A percentile compares a stretch with the other conserved stretches of the same genome.
Evolutionary conservation across 257 asterid species (phyloP).

Genomic region (Solanum bulbocastanum): DNA sequence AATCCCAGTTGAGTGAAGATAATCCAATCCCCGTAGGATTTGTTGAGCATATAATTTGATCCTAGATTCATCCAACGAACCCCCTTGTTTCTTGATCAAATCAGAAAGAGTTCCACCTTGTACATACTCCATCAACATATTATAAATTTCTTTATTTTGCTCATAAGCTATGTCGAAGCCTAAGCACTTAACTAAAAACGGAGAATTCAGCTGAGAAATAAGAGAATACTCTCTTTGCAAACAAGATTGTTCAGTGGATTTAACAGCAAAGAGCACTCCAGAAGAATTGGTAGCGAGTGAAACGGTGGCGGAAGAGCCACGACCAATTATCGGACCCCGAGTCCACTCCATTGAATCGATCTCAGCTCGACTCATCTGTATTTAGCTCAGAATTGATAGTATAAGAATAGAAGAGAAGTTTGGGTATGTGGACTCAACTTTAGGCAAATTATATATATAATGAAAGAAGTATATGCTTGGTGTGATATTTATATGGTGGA

Average conservation of each 20-base stretch:
- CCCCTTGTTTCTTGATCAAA: slow-evolving; percentile 34
- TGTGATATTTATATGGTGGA: slow-evolving; percentile 12
- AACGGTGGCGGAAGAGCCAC: slow-evolving; percentile 70
- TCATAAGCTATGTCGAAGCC: slow-evolving; percentile 45
- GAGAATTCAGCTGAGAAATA: slow-evolving; percentile 55
- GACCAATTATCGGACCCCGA: slow-evolving; percentile 68
- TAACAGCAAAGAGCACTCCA: slow-evolving; percentile 63
- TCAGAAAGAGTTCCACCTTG: slow-evolving; percentile 72
- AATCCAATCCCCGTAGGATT: slow-evolving; percentile 44
- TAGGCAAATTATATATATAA: neutral
- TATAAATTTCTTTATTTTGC: slow-evolving; percentile 10
- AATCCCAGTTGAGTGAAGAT: slow-evolving; percentile 42
- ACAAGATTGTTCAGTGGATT: slow-evolving; percentile 37
- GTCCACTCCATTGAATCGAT: slow-evolving; percentile 42
- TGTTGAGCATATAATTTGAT: slow-evolving; percentile 29
- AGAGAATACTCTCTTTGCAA: slow-evolving; percentile 41
- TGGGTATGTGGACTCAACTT: neutral
- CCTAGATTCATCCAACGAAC: slow-evolving; percentile 27
- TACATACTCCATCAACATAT: slow-evolving; percentile 64
- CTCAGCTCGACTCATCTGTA: neutral
- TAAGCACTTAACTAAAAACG: slow-evolving; percentile 35
- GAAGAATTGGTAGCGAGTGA: slow-evolving; percentile 40
- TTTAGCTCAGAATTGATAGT: neutral
- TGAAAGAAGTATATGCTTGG: neutral
- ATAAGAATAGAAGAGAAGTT: neutral